phyloP scores from a whole-genome alignment of 495 filamentous ascomycete genomes.

The Aspergillus diversus region DNA sequence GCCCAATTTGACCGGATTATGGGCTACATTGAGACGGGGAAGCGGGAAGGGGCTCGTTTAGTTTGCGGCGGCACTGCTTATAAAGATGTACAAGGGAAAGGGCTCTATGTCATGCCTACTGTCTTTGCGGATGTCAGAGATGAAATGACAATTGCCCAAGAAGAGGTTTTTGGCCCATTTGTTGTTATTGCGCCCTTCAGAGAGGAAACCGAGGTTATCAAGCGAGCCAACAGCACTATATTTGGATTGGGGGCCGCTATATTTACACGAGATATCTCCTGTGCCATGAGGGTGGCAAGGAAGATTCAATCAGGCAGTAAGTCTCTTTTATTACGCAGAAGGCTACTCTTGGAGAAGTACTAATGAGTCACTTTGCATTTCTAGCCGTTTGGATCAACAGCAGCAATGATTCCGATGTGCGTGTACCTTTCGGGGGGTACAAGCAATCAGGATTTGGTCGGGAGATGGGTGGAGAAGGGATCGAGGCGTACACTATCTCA shows the following conservation, averaged over 20 bases:
- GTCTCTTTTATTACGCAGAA: too few species aligned
- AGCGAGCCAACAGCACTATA: conserved; percentile 82
- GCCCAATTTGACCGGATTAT: conserved; percentile 85
- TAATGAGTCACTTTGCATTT: too few species aligned
- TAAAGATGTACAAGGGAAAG: conserved; percentile 29
- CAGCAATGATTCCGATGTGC: conserved; percentile 72
- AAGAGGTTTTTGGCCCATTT: conserved; percentile 91
- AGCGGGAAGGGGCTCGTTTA: conserved; percentile 82
- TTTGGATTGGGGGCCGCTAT: conserved; percentile 87
- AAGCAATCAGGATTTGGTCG: conserved; percentile 94
- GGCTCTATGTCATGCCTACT: conserved; percentile 73
- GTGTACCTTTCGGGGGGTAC: conserved; percentile 88
- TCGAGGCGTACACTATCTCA: conserved; percentile 75
- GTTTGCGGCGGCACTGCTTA: conserved; percentile 61
- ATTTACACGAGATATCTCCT: conserved; percentile 80
- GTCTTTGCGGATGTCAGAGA: conserved; percentile 76
- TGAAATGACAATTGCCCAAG: conserved; percentile 68
- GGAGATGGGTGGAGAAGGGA: conserved; percentile 82
- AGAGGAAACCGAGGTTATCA: conserved; percentile 82
- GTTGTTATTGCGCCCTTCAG: conserved; percentile 81
- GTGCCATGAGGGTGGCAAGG: conserved; percentile 81
- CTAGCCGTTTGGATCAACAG: conserved; percentile 95
- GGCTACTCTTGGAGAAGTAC: too few species aligned
- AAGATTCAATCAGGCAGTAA: conserved; percentile 74
- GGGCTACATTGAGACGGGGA: conserved; percentile 79